Conservation (phyloP, 768 basidiomycete genomes). For the Calocybe indica region DNA sequence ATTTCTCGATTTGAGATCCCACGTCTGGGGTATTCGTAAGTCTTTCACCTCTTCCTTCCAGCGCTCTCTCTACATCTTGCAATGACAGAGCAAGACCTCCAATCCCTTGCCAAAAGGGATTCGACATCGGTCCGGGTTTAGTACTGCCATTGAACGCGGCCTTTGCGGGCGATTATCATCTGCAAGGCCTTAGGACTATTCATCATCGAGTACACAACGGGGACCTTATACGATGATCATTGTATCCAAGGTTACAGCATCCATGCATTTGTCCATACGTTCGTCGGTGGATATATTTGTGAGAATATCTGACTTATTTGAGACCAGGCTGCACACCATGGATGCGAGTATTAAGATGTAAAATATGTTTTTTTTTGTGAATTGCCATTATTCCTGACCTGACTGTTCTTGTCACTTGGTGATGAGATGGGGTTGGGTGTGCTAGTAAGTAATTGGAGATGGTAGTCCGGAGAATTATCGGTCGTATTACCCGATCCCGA, state of each 20-base stretch:
- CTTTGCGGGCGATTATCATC: too few relatives aligned
- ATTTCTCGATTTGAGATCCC: constrained; percentile 72
- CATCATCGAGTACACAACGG: not conserved
- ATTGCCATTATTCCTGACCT: too few relatives aligned
- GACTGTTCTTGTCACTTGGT: too few relatives aligned
- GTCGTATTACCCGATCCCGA: too few relatives aligned
- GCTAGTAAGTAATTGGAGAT: too few relatives aligned
- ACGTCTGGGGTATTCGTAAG: constrained; percentile 88
- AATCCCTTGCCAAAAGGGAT: constrained; percentile 66
- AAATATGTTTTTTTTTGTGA: not conserved
- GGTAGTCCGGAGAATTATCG: too few relatives aligned
- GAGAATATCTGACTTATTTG: not conserved
- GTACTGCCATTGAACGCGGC: constrained; percentile 3
- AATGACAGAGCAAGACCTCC: constrained; percentile 70
- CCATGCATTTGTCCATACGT: too few relatives aligned
- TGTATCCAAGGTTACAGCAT: too few relatives aligned
- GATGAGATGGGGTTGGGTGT: too few relatives aligned
- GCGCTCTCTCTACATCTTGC: constrained; percentile 2
- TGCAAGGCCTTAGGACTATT: too few relatives aligned
- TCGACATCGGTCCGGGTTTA: constrained; percentile 54
- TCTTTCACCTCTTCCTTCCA: constrained; percentile 10
- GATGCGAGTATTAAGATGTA: not conserved
- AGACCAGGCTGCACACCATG: not conserved
- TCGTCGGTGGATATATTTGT: too few relatives aligned
- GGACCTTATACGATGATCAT: too few relatives aligned